Base-by-base conservation (phyloP, 352 stramenopile species). In the Pythium pectinolyticum region DNA sequence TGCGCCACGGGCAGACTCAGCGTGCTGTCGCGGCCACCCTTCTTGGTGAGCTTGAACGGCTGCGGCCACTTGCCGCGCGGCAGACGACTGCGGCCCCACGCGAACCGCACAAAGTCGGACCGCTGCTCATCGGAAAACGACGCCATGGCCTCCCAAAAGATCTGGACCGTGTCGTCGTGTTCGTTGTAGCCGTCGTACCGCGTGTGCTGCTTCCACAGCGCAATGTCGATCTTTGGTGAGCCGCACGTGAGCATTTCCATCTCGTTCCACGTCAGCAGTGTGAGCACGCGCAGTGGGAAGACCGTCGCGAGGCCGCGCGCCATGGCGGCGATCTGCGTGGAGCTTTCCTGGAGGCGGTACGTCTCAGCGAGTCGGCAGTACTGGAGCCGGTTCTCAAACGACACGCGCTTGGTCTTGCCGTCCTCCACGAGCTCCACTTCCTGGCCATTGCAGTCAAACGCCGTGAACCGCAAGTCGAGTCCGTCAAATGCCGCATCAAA, bases 91-190 rank as follows among this genome's bases (percentile, higher is more conserved):
- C 95, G 80, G 1, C 95, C 95, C 95, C 95, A 98, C 25, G 91
- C 90, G 61, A 98, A 98, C 15, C 95, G 88, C 31, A 98, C 82
- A 63, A 97, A 98, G 54, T 95, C 82, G 17, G 87, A 86, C 8
- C 89, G 81, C 65, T 98, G 89, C 45, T 94, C 84, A 59, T 97
- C 85, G 3, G 74, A 80, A 64, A 98, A 98, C 37, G 86, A 83
- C 7, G 60, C 75, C 64, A 98, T 85, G 14, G 87, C 82, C 24
- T 94, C 78, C 93, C 92, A 98, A 67, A 98, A 98, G 15, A 96
- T 70, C 69, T 75, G 50, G 24, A 98, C 87, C 0, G 88, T 88
- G 25, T 87, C 72, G 66, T 95, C 86, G 19, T 84, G 77, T 41
- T 95, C 85, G 22, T 69, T 77, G 73, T 97, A 92, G 40, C 87